Base-by-base conservation (phyloP, 352 stramenopile species). In the Globisporangium middletonii region DNA sequence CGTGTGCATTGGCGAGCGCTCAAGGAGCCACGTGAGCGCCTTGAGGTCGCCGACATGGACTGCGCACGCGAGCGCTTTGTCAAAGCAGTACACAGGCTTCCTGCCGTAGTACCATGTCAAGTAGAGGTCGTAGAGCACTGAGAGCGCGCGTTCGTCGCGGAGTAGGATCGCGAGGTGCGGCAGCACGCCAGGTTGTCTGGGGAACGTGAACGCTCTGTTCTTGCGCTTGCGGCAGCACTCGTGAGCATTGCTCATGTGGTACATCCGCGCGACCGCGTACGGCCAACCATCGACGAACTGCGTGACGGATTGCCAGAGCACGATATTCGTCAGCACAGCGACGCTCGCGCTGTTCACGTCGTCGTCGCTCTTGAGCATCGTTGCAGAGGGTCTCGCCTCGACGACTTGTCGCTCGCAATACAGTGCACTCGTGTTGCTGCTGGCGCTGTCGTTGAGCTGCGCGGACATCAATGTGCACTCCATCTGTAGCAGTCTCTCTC, bases 11-110 rank as follows among this genome's bases (percentile, higher is more conserved):
- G 35, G 15, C 55, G 41, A n/a, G 33, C 55, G 45, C 11, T 27
- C 55, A n/a, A 54, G 37, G 28, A 60, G 47, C 55, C 55, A 60
- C 33, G 43, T 33, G 26, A 60, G 47, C 12, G 26, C n/a, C 19
- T 61, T 47, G 13, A 61, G 19, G 33, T 44, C 26, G 19, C 46
- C 55, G 26, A 26, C 47, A 11, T 27, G 23, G 4, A 43, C n/a
- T 28, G 53, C 53, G 15, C 53, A 59, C 19, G n/a, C 16, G 16
- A 57, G 9, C 26, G 28, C 52, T 2, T 27, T 41, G 28, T n/a
- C 23, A 19, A 59, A 59, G 7, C 18, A 11, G 15, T 28, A 38
- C 27, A 16, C 11, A 18, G 9, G 27, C n/a, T 37, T 43, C 12
- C 11, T 7, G 9, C 18, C 23, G 27, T 42, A 49, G 28, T 52